Conservation (phyloP, 768 basidiomycete genomes). For the Hypsizygus marmoreus region DNA sequence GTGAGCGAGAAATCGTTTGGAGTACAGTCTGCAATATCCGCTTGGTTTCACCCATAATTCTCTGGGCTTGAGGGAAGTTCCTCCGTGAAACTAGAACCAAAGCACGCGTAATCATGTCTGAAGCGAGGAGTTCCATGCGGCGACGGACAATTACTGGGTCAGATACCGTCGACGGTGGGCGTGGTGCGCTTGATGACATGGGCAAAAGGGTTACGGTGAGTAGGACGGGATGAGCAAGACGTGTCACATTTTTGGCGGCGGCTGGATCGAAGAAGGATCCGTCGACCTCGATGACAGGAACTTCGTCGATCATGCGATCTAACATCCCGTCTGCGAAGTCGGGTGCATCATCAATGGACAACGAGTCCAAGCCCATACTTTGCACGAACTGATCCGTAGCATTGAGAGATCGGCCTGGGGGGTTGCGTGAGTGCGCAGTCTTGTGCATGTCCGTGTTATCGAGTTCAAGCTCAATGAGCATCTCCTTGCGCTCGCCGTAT, state of each 20-base stretch:
- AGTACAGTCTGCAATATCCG: slow-evolving; percentile 90
- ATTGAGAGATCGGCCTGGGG: slow-evolving; percentile 49
- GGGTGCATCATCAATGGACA: slow-evolving; percentile 68
- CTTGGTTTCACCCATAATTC: slow-evolving; percentile 89
- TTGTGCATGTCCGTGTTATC: slow-evolving; percentile 69
- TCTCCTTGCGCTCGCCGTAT: slow-evolving; percentile 97
- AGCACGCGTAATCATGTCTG: slow-evolving; percentile 96
- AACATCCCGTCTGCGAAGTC: slow-evolving; percentile 90
- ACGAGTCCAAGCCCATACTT: slow-evolving; percentile 78
- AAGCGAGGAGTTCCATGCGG: slow-evolving; percentile 94
- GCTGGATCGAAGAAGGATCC: slow-evolving; percentile 94
- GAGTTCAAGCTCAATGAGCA: slow-evolving; percentile 94
- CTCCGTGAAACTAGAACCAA: slow-evolving; percentile 90
- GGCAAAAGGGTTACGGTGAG: slow-evolving; percentile 92
- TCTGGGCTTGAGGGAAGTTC: slow-evolving; percentile 88
- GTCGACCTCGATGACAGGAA: slow-evolving; percentile 94
- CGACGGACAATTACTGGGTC: slow-evolving; percentile 91
- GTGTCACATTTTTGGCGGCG: slow-evolving; percentile 78
- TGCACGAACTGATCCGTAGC: slow-evolving; percentile 91
- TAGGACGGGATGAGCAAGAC: slow-evolving; percentile 91
- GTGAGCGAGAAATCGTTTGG: slow-evolving; percentile 75
- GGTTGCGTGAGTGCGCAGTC: slow-evolving; percentile 27
- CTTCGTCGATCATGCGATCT: slow-evolving; percentile 97
- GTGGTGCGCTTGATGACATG: slow-evolving; percentile 34
- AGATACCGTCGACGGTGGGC: slow-evolving; percentile 53